Evolutionary conservation across 495 filamentous ascomycete species (phyloP).

Genomic region (Rhizodiscina lignyota): DNA sequence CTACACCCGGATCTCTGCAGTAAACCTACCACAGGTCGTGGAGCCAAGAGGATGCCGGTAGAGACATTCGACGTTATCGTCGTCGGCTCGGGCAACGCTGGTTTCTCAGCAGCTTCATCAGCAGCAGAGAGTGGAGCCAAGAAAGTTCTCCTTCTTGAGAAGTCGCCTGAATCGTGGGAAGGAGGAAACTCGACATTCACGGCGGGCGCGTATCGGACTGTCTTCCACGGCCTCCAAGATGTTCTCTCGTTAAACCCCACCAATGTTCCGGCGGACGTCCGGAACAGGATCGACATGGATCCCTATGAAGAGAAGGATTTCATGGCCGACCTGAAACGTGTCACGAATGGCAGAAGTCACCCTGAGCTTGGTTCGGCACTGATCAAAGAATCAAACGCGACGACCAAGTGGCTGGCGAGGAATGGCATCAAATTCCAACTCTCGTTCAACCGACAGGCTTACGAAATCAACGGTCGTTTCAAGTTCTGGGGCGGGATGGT

Average conservation of each 20-base stretch:
- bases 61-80: slow-evolving; percentile 30
- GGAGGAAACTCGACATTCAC: slow-evolving; percentile 45
- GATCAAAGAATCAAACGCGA: slow-evolving; percentile 27
- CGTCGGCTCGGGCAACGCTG: slow-evolving; percentile 41
- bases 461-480: slow-evolving; percentile 31
- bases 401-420: slow-evolving; percentile 36
- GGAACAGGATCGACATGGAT: slow-evolving; percentile 26
- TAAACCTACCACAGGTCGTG: too few species aligned
- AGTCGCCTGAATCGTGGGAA: slow-evolving; percentile 32
- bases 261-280: slow-evolving; percentile 24
- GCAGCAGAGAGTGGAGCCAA: slow-evolving; percentile 24
- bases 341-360: slow-evolving; percentile 32
- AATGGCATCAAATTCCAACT: slow-evolving; percentile 38
- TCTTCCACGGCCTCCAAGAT: slow-evolving; percentile 28
- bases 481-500: slow-evolving; percentile 48
- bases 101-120: slow-evolving; percentile 35
- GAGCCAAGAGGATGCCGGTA: too few species aligned
- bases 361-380: slow-evolving; percentile 25
- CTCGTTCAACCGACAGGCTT: slow-evolving; percentile 45
- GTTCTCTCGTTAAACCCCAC: slow-evolving; percentile 30
- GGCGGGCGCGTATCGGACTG: slow-evolving; percentile 36
- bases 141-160: slow-evolving; percentile 33
- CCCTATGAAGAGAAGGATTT: slow-evolving; percentile 31
- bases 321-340: slow-evolving; percentile 29
- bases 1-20: too few species aligned